Evolutionary conservation across 2,329 filamentous ascomycete species (phyloP).

Genomic region (Plenodomus biglobosus): DNA sequence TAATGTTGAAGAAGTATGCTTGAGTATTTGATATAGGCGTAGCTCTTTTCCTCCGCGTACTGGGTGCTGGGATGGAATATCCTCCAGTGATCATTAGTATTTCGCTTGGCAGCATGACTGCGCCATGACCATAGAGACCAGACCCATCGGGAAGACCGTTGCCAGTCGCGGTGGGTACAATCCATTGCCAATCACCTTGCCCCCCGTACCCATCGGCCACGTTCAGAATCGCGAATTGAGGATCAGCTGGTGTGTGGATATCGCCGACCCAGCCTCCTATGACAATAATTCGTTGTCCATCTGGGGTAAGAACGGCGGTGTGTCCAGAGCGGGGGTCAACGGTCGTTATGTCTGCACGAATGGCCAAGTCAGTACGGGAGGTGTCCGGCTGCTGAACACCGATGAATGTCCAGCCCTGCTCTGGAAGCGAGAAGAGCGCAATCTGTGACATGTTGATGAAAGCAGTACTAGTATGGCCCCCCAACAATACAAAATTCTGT

Average conservation of each 20-base stretch:
- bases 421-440: conserved; percentile 82
- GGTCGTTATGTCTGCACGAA: conserved; percentile 48
- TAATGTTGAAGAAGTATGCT: conserved; percentile 62
- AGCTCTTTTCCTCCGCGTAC: conserved; percentile 42
- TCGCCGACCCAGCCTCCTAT: conserved; percentile 93
- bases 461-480: conserved; percentile 78
- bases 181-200: conserved; percentile 67
- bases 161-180: conserved; percentile 56
- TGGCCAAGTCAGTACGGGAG: conserved; percentile 59
- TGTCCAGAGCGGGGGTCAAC: conserved; percentile 88
- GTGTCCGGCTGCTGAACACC: conserved; percentile 56
- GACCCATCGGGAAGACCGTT: conserved; percentile 46
- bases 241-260: conserved; percentile 70
- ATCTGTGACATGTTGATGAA: conserved; percentile 95
- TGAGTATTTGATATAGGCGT: conserved; percentile 46
- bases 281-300: conserved; percentile 75
- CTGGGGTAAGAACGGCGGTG: conserved; percentile 75
- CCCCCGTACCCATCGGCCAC: conserved; percentile 73
- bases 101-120: conserved; percentile 61
- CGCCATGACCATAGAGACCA: conserved; percentile 64
- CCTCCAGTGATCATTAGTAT: conserved; percentile 65
- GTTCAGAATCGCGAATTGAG: conserved; percentile 76
- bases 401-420: conserved; percentile 83
- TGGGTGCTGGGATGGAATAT: conserved; percentile 52
- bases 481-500: conserved; percentile 76